phyloP scores from a whole-genome alignment of 2,329 filamentous ascomycete genomes.

The Calcarisporium arbuscula region DNA sequence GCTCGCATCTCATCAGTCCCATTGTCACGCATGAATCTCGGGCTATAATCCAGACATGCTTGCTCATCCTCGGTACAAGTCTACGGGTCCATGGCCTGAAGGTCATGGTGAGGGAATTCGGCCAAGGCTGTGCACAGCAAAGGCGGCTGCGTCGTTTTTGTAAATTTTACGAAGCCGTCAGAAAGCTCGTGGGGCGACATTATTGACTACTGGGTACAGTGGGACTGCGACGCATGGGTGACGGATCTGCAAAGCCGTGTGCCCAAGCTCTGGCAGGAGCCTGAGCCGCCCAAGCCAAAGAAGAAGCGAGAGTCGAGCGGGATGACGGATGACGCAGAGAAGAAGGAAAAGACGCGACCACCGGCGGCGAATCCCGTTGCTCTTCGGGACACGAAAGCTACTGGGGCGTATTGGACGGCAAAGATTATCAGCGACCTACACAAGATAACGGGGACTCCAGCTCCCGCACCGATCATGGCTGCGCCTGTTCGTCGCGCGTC shows the following conservation, averaged over 20 bases:
- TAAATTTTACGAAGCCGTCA: conserved; percentile 66
- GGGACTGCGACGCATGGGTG: conserved; percentile 72
- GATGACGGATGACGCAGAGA: conserved; percentile 15
- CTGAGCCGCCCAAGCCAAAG: conserved; percentile 36
- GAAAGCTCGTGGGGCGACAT: conserved; percentile 68
- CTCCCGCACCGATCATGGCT: conserved; percentile 3
- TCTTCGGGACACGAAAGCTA: conserved; percentile 38
- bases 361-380: conserved; percentile 33
- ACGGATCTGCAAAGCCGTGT: conserved; percentile 53
- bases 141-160: conserved; percentile 64
- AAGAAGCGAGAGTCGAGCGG: conserved; percentile 27
- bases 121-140: conserved; percentile 63
- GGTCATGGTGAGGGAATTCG: conserved; percentile 64
- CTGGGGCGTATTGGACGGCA: conserved; percentile 36
- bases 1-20: conserved; percentile 59
- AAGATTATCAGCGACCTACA: conserved; percentile 36
- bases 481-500: conserved; percentile 13
- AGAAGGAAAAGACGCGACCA: conserved; percentile 24
- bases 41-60: conserved; percentile 56
- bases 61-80: conserved; percentile 66
- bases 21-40: conserved; percentile 64
- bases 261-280: conserved; percentile 53
- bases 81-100: conserved; percentile 66
- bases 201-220: conserved; percentile 68
- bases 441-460: conserved; percentile 23